These are phyloP conservation scores for Cordyceps javanica DNA, from an alignment of 2,329 filamentous ascomycete genomes.

Conservation along the genomic window DNA sequence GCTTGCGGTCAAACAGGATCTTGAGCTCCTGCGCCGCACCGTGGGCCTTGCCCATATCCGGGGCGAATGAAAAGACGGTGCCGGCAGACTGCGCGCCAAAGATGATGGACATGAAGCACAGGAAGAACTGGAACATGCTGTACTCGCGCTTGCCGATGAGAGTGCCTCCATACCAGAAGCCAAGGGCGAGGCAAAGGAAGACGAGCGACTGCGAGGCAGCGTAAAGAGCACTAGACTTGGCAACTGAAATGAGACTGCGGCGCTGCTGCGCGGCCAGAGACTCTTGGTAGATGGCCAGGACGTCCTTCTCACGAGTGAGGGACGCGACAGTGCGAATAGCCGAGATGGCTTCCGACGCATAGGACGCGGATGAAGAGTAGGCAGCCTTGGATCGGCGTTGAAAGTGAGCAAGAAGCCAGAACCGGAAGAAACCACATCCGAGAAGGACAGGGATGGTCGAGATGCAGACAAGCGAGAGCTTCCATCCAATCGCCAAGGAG, in stretches of 20 bases:
- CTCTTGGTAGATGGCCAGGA: conserved; percentile 63
- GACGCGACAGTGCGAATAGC: conserved; percentile 91
- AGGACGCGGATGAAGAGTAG: conserved; percentile 75
- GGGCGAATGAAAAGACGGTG: conserved; percentile 80
- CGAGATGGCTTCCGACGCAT: conserved; percentile 88
- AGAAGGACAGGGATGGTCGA: conserved; percentile 72
- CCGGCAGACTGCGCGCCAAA: conserved; percentile 91
- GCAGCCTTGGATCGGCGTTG: conserved; percentile 72
- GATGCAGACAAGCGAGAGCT: conserved; percentile 76
- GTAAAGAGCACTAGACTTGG: conserved; percentile 73
- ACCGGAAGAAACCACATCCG: conserved; percentile 78
- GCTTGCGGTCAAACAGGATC: conserved; percentile 74
- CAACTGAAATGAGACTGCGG: conserved; percentile 63
- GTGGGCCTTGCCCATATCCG: conserved; percentile 90
- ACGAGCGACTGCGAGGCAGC: conserved; percentile 77
- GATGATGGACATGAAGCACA: conserved; percentile 81
- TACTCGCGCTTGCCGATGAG: conserved; percentile 69
- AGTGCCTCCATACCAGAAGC: conserved; percentile 87
- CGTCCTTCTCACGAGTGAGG: conserved; percentile 79
- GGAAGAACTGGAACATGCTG: conserved; percentile 79
- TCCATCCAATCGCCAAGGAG: conserved; percentile 76
- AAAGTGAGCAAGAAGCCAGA: conserved; percentile 77
- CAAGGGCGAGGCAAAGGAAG: conserved; percentile 78
- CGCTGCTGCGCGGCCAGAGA: conserved; percentile 62
- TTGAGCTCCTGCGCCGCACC: conserved; percentile 76